Evolutionary conservation across 331 rosid genomes (phyloP), one percentile per base, ranked within the genome.

Genomic region (Telfairia occidentalis): DNA sequence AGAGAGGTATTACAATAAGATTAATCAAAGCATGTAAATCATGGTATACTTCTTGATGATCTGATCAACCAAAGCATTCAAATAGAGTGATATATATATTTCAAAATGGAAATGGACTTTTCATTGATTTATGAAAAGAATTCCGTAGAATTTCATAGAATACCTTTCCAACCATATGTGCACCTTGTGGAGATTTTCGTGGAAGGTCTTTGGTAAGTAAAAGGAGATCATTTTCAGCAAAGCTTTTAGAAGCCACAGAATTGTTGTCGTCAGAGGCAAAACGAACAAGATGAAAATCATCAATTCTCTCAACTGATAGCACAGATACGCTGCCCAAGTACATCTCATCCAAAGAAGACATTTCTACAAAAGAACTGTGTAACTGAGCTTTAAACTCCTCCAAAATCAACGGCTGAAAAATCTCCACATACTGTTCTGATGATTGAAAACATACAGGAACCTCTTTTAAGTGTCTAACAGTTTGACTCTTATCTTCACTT

Each of bases 161-260:
- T 89, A 94, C 98, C 98, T 91, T 94, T 80, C 98, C 98, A 73
- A 91, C 87, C 91, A 94, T 82, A 79, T 94, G 98, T 88, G 87
- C 84, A 74, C 92, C 96, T 38, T 82, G 90, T 37, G 94, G 87
- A 64, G 88, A 74, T 80, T 87, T 94, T 84, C 89, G 88, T 12
- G 87, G 92, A 78, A 80, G 87, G 78, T 88, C 97, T 83, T 89
- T 94, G 15, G 97, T 83, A 67, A 94, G 82, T 84, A 94, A 84
- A 80, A 91, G 77, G 71, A 91, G 89, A 82, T 94, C 98, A 81
- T 91, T 94, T 87, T 94, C 98, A 67, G 90, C 79, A 80, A 94
- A 90, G 86, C 86, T 85, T 84, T 71, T 89, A 35, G 87, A 78
- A 74, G 86, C 76, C 71, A 84, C 74, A 76, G 95, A 82, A 84